Conservation (phyloP, 176 grass and related monocot species). For the Phragmites australis region DNA sequence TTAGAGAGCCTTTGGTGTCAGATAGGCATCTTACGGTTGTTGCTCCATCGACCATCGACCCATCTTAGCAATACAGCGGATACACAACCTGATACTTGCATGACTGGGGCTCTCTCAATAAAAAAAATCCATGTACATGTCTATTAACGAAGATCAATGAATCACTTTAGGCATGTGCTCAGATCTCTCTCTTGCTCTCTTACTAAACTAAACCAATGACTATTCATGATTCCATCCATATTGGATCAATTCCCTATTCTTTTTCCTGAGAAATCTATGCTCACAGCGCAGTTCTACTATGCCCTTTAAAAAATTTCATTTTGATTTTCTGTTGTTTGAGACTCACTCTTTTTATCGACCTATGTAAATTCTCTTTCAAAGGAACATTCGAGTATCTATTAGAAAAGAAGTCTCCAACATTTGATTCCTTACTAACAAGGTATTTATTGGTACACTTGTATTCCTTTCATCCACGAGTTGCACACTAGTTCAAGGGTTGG, state of each 20-base stretch:
- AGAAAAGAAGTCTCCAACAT: too few species aligned
- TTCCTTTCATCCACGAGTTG: too few species aligned
- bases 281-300: background rate
- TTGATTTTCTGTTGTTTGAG: background rate
- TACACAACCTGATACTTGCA: background rate
- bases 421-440: too few species aligned
- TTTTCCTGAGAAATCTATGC: background rate
- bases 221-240: too few species aligned
- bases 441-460: too few species aligned
- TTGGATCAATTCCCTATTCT: background rate
- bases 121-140: background rate
- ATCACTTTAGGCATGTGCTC: background rate
- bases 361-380: background rate
- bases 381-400: too few species aligned
- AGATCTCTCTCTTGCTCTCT: background rate
- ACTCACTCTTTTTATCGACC: background rate
- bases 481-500: too few species aligned
- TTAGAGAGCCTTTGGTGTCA: conserved; percentile 7
- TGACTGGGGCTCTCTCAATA: background rate
- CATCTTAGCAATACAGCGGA: background rate
- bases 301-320: background rate
- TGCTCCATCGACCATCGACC: background rate
- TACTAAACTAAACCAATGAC: too few species aligned
- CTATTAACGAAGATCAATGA: background rate
- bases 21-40: background rate